Evolutionary conservation across 108 stramenopile species (phyloP).

Genomic region (Licmophora abbreviata): DNA sequence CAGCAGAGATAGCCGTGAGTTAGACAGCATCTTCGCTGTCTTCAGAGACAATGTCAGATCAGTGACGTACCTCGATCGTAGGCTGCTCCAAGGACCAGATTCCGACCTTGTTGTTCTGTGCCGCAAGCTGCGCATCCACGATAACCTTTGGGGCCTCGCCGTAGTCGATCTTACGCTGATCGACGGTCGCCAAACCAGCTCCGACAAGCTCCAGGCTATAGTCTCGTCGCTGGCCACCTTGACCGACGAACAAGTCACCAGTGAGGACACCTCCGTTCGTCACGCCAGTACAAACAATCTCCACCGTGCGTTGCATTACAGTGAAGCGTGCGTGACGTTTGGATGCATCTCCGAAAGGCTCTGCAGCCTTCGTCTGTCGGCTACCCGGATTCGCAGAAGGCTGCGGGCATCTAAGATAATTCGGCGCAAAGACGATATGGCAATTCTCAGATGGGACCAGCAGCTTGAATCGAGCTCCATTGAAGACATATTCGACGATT

Average conservation of each 20-base stretch:
- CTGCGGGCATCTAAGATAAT: slow-evolving; percentile 65
- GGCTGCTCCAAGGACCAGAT: slow-evolving; percentile 63
- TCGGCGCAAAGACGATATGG: slow-evolving; percentile 77
- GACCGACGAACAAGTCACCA: slow-evolving; percentile 68
- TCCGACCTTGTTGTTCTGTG: slow-evolving; percentile 68
- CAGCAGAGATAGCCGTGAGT: no score
- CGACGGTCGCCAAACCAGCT: slow-evolving; percentile 76
- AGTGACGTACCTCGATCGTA: no score
- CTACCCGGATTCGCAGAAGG: slow-evolving; percentile 63
- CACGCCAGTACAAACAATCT: slow-evolving; percentile 71
- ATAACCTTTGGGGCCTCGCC: slow-evolving; percentile 72
- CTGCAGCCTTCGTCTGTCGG: slow-evolving; percentile 55
- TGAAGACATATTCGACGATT: slow-evolving; percentile 93
- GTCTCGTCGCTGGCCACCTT: slow-evolving; percentile 59
- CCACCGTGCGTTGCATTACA: slow-evolving; percentile 90
- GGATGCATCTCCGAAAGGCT: slow-evolving; percentile 95
- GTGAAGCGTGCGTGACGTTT: slow-evolving; percentile 82
- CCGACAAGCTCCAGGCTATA: slow-evolving; percentile 70
- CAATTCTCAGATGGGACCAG: slow-evolving; percentile 89
- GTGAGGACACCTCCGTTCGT: slow-evolving; percentile 84
- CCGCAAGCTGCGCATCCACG: slow-evolving; percentile 66
- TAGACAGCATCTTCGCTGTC: not conserved
- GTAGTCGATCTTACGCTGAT: slow-evolving; percentile 83
- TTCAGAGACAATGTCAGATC: not conserved
- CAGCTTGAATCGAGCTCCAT: slow-evolving; percentile 90